Base-by-base conservation (phyloP, 192 early-diverging fungal genomes). In the Allomyces javanicus region DNA sequence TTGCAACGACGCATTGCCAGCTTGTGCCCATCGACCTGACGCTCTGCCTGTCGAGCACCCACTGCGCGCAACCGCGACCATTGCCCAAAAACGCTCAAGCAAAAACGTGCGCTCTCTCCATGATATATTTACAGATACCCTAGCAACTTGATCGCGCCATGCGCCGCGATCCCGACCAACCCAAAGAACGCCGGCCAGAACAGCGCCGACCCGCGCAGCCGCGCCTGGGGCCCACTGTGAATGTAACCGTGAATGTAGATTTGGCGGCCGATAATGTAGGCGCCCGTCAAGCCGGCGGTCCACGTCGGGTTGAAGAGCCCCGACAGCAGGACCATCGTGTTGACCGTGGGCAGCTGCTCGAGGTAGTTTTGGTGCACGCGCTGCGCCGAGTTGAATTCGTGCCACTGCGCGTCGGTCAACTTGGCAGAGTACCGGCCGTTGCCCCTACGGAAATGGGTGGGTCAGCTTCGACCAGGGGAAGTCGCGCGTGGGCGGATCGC, bases 361-460 rank as follows among this genome's bases (percentile, higher is more conserved):
- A 61, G 63, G 69, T 80, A 80, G 66, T 80, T 76, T 25, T 74
- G 73, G 74, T 74, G 77, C 3, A 70, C 71, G 10, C 78, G 73
- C 71, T 79, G 75, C 67, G 75, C 65, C 62, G 72, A 75, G 74
- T 79, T 79, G 66, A 79, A 79, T 1, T 25, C 64, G 4, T 69
- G 25, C 78, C 78, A 79, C 58, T 79, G 75, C 55, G 73, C 71
- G 25, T 79, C 78, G 24, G 43, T 70, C 27, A 79, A 71, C 65
- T 79, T 79, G 67, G 69, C 73, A 9, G 78, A 27, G 22, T 65
- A 74, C 11, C 75, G 72, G 2, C 78, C 78, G 24, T 68, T 64
- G 61, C 78, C 78, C 68, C 71, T 77, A 58, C 50, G 50, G 50
- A 58, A 58, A 58, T n/a, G n/a, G n/a, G n/a, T n/a, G n/a, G 17